Base-by-base conservation (phyloP, 257 asterid genomes). In the Lantana camara region DNA sequence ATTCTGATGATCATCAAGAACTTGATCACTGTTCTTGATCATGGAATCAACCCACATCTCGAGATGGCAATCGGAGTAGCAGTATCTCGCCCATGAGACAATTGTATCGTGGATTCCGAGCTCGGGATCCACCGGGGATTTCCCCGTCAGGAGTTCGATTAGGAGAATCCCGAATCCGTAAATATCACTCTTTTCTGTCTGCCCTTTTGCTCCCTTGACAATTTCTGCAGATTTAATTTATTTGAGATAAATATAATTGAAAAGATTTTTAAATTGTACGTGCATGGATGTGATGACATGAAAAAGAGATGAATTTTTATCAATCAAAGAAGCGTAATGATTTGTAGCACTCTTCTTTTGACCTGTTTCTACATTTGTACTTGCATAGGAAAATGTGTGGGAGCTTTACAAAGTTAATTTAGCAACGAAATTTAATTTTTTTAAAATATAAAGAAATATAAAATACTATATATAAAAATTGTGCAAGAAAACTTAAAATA, bases 71-170 rank as follows among this genome's bases (percentile, higher is more conserved):
- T 91, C 94, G 0, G 98, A 82, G 75, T 91, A 86, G 73, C 98
- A 88, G 38, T 84, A 77, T 47, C 96, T 73, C 0, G 96, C 96
- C 98, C 98, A 88, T 35, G 88, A 91, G 9, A 91, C 88, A 1
- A 88, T 46, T 73, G 65, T 71, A 34, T 72, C 79, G 15, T 76
- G 82, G 72, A 68, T 73, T 2, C 88, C 89, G 1, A 77, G 78
- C 79, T 82, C 91, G 1, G 70, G 2, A 9, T 86, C 91, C 1
- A 3, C 67, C 4, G 87, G 81, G 23, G 79, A 80, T 77, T 67
- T 91, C 49, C 98, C 98, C 0, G 96, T 86, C 82, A 91, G 72
- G 4, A 91, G 76, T 65, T 86, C 90, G 0, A 91, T 82, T 42
- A 91, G 57, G 32, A 91, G 66, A 13, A 88, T 77, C 57, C 98